Percentiles rank a stretch among this genome's conserved stretches.
These are phyloP conservation scores for Eimeria zaria DNA, from an alignment of 169 alveolate species.

Conservation along the genomic window DNA sequence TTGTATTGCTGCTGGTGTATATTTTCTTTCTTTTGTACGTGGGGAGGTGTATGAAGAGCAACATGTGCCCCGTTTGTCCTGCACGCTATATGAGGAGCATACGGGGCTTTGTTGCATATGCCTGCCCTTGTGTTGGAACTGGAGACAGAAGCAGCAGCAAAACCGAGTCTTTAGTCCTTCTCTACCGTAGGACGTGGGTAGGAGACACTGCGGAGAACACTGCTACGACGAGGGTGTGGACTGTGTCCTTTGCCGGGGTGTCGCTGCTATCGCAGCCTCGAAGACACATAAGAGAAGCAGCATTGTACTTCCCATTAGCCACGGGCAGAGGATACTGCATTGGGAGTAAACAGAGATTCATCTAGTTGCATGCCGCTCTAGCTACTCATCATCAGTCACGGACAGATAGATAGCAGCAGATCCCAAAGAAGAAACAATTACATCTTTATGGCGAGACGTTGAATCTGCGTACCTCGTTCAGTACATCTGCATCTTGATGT, in stretches of 20 bases:
- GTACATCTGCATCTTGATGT: background rate
- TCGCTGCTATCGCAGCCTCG: no score
- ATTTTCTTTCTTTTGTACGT: no score
- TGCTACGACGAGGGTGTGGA: no score
- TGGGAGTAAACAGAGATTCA: background rate
- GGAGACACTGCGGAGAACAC: no score
- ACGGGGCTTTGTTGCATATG: background rate
- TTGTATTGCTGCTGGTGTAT: background rate
- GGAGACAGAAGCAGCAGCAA: background rate
- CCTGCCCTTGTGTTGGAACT: background rate
- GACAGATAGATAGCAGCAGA: background rate
- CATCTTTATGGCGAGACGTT: background rate
- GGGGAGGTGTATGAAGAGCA: background rate
- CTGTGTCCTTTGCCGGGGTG: background rate
- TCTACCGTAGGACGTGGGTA: no score
- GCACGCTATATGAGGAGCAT: background rate
- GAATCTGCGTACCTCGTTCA: background rate
- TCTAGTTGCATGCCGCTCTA: background rate
- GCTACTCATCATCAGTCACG: background rate
- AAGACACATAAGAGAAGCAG: no score
- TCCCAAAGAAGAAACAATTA: background rate
- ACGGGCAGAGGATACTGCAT: no score
- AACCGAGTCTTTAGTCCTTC: no score
- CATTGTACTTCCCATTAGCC: no score
- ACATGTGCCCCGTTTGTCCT: background rate